Evolutionary conservation across 1,139 yeast species (phyloP), one percentile per base, ranked within the genome.

Genomic region (Yamadazyma atlantica): DNA sequence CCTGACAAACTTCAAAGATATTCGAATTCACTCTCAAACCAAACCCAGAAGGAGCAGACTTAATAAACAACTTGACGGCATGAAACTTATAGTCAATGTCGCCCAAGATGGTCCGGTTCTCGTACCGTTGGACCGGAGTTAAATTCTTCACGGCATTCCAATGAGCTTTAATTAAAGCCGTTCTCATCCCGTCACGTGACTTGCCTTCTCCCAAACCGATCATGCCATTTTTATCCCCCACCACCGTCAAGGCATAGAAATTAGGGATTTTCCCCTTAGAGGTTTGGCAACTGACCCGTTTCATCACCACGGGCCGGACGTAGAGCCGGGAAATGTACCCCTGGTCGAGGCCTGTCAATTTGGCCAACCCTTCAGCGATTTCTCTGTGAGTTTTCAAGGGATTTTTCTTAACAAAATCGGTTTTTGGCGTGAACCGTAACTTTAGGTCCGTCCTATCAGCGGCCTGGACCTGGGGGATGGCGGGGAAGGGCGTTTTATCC

Each of bases 121-220:
- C 97, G 57, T 85, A 84, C 49, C 96, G 77, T 38, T 96, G 95
- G 38, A 94, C 78, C 46, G 83, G 80, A 25, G 78, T 75, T 59
- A 94, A 70, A 61, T 88, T 88, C 64, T 88, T 87, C 39, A 90
- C 85, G 3, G 97, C 97, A 55, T 85, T 84, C 95, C 96, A 87
- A 60, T 84, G 90, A 7, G 97, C 97, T 57, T 88, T 87, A 32
- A 80, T 70, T 26, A 85, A 76, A 2, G 98, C 96, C 38, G 78
- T 76, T 41, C 85, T 69, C 65, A 85, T 79, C 44, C 86, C 89
- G 44, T 80, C 83, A 51, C 89, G 73, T 41, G 92, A 90, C 57
- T 87, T 87, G 42, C 98, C 99, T 62, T 89, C 96, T 39, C 98
- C 99, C 36, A 90, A 70, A 32, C 98, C 98, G 44, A 90, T 72